Conservation (phyloP, 2,329 filamentous ascomycete genomes). For the Aspergillus versicolor region DNA sequence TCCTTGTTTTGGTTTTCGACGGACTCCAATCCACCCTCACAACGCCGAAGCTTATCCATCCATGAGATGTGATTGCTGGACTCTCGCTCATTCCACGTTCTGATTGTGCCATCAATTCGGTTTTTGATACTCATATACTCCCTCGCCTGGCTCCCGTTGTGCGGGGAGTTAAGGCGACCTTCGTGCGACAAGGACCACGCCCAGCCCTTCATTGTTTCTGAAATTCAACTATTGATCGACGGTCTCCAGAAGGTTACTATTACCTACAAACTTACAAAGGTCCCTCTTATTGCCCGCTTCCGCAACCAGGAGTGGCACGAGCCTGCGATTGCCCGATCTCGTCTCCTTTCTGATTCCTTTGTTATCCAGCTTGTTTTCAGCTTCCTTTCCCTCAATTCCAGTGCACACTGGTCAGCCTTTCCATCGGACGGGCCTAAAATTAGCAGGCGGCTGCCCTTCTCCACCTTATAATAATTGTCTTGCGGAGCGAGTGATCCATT, state of each 20-base stretch:
- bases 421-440: slow-evolving; percentile 11
- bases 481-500: slow-evolving; percentile 7
- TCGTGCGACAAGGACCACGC: slow-evolving; percentile 5
- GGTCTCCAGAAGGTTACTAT: slow-evolving; percentile 3
- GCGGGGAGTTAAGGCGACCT: slow-evolving; percentile 4
- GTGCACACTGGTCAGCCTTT: not conserved
- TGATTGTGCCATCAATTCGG: slow-evolving; percentile 3
- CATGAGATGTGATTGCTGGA: not conserved
- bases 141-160: not conserved
- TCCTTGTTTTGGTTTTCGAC: not conserved
- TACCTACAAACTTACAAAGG: not conserved
- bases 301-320: not conserved
- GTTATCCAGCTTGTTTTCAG: slow-evolving; percentile 2
- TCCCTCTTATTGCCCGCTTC: not conserved
- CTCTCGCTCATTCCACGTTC: not conserved
- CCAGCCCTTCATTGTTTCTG: slow-evolving; percentile 8
- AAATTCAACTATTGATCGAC: slow-evolving; percentile 19
- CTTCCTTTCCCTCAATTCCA: not conserved
- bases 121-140: not conserved
- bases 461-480: slow-evolving; percentile 11
- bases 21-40: not conserved
- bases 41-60: not conserved
- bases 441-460: slow-evolving; percentile 15
- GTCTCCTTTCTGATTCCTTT: slow-evolving; percentile 5
- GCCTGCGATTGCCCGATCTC: slow-evolving; percentile 6